These are phyloP conservation scores for Penicillium sp. DNA, from an alignment of 2,329 filamentous ascomycete species.

Conservation along the genomic window DNA sequence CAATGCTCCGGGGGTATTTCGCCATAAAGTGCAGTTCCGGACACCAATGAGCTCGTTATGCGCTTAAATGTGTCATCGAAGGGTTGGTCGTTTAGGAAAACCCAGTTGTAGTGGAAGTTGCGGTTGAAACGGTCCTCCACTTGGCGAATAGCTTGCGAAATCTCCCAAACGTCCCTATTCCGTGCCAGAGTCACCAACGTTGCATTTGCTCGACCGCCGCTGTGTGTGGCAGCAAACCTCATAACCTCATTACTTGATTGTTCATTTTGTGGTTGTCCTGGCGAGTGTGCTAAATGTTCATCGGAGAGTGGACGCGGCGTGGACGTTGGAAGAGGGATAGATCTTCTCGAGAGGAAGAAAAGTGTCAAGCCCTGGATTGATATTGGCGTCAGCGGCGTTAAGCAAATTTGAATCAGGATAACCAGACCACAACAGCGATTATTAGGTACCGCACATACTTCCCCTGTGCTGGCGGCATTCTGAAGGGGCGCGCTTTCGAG, in stretches of 20 bases:
- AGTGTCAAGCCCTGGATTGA: constrained; percentile 64
- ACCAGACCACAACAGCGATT: constrained; percentile 22
- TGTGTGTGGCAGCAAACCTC: constrained; percentile 56
- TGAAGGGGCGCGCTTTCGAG: constrained; percentile 36
- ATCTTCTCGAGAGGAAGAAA: constrained; percentile 78
- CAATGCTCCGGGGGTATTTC: constrained; percentile 90
- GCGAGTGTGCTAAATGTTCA: constrained; percentile 28
- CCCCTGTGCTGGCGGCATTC: constrained; percentile 25
- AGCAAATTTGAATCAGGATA: neutral
- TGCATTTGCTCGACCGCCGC: constrained; percentile 81
- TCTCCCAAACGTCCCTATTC: constrained; percentile 95
- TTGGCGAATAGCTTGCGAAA: constrained; percentile 91
- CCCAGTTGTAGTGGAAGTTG: constrained; percentile 98
- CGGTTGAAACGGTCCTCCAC: constrained; percentile 98
- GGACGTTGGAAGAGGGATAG: constrained; percentile 42
- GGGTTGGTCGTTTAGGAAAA: constrained; percentile 95
- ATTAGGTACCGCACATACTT: constrained; percentile 26
- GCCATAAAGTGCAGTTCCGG: constrained; percentile 89
- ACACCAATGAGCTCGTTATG: constrained; percentile 86
- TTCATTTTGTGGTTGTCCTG: constrained; percentile 7
- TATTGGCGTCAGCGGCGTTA: neutral
- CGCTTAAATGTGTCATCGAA: constrained; percentile 95
- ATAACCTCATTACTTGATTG: constrained; percentile 20
- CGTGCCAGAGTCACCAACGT: constrained; percentile 96
- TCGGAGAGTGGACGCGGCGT: constrained; percentile 22